Percentiles rank a stretch among this genome's conserved stretches.
Conservation (phyloP, 2,329 filamentous ascomycete species). For the Periglandula ipomoeae region DNA sequence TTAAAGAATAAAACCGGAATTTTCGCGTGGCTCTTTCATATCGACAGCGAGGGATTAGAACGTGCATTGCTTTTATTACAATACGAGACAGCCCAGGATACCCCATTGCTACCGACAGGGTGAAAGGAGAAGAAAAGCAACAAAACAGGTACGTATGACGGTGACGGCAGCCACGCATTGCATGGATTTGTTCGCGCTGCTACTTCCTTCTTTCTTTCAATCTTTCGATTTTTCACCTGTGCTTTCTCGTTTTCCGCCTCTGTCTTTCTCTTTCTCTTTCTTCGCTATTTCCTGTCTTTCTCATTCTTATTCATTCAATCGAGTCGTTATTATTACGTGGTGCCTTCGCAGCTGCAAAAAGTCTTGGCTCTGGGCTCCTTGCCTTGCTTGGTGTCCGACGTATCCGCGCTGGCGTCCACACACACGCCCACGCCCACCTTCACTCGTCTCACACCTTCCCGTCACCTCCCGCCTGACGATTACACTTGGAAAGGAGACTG, state of each 20-base stretch:
- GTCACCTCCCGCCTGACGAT: not conserved
- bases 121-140: not conserved
- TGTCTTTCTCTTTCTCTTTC: not conserved
- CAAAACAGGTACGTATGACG: not conserved
- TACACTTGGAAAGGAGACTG: not conserved
- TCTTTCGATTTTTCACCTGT: not conserved
- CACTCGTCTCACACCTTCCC: not conserved
- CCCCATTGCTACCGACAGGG: not conserved
- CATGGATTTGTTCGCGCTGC: not conserved
- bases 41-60: not conserved
- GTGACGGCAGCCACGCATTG: too few relatives aligned
- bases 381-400: slow-evolving; percentile 6
- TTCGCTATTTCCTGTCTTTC: too few relatives aligned
- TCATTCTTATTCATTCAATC: too few relatives aligned
- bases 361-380: slow-evolving; percentile 1
- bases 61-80: not conserved
- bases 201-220: not conserved
- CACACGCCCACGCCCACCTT: not conserved
- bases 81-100: not conserved
- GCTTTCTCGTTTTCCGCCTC: not conserved
- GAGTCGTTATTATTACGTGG: not conserved
- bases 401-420: slow-evolving; percentile 4
- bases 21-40: not conserved
- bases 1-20: not conserved
- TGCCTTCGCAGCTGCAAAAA: not conserved